Evolutionary conservation across 371 early-diverging fungal genomes (phyloP), one percentile per base, ranked within the genome.

Genomic region (Mortierella sp.): DNA sequence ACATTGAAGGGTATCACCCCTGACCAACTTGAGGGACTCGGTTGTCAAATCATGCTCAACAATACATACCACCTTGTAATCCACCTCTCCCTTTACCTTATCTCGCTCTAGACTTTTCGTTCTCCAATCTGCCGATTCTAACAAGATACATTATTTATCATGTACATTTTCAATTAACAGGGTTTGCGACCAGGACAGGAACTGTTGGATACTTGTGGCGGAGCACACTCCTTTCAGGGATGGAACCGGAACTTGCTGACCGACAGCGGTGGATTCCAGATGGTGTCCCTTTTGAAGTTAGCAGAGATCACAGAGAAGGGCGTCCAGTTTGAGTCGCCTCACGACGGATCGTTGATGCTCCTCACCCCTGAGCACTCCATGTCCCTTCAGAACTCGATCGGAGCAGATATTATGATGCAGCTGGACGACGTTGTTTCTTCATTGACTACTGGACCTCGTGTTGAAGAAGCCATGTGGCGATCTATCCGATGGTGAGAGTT

Each of bases 361-460:
- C 90, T 98, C 86, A 98, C 98, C n/a, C 98, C 99, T 3, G 98
- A 99, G 80, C 94, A 97, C 79, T 97, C 97, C 14, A 98, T 98
- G 88, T 91, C 92, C 11, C 90, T 98, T 81, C 99, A 99, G 87
- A 98, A 96, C 88, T 91, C 93, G n/a, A 96, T 99, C 81, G 98
- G 98, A 26, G 96, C 98, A 2, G 99, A 98, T 89, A 98, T 99
- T 67, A 97, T 98, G 91, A 98, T 99, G 98, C 99, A 98, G 85
- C 88, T 99, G 74, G 99, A 99, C 86, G 98, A 99, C 88, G 98
- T 99, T 24, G 97, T 98, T 5, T 95, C 97, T 31, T 96, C 98
- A 21, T 88, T 97, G 74, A 93, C 94, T 11, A 92, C 94, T 8
- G 95, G 96, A 5, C 93, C 95, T 8, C 92, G 96, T 77, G 95